Base-by-base conservation (phyloP, 208 protist genomes). In the Wallacemonas sp. region DNA sequence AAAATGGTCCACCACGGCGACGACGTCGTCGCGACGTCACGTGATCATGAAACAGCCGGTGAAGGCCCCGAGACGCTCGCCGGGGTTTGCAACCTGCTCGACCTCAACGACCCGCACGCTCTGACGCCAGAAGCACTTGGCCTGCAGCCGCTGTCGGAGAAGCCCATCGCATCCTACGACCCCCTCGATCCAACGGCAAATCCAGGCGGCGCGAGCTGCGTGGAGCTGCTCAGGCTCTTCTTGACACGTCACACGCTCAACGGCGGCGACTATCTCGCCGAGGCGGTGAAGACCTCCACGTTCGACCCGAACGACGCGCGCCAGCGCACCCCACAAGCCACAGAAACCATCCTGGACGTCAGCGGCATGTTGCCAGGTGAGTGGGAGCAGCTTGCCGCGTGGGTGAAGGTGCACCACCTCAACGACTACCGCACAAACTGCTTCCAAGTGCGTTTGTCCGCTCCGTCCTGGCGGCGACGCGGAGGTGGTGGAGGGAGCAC, bases 131-230 rank as follows among this genome's bases (percentile, higher is more conserved):
- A 99, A 27, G 93, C 79, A 5, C 84, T 99, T 3, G 97, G 98
- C 15, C 78, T 98, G 50, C 81, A 97, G 38, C 92, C 95, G 13
- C 73, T 94, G 38, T 77, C 78, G 17, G 68, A 91, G 58, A 94
- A 92, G 22, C 94, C 90, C 45, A 50, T 58, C 39, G 85, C 97
- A 19, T 68, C 57, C 34, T 99, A 98, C 78, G 97, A 99, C 73
- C 90, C 91, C 17, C 98, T 99, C 55, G 99, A 99, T 69, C 73
- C 94, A 21, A 83, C 94, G 65, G 93, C 98, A 63, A 99, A 98
- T 76, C 94, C 90, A 34, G 84, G 85, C 36, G 97, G 97, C 5
- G 66, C 86, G 33, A 86, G 78, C 53, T 79, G 85, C 55, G 78
- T 85, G 2, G 80, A 83, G 57, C 71, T 99, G 10, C 81, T 98